Base-by-base conservation (phyloP, 2,329 filamentous ascomycete species). In the Ophiostoma ulmi region DNA sequence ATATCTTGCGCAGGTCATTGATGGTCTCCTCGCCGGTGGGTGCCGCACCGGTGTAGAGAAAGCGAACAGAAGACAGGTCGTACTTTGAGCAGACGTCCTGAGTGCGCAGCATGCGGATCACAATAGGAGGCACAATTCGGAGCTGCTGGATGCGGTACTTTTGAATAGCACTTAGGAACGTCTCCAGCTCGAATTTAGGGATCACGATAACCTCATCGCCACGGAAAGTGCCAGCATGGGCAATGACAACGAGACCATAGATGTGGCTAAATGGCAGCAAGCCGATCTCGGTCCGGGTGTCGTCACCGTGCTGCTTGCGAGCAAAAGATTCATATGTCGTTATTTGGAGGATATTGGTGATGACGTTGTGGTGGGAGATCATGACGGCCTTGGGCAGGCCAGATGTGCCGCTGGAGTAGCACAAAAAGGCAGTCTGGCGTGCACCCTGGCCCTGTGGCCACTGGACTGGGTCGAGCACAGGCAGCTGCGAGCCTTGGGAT, bases 241-340 rank as follows among this genome's bases (percentile, higher is more conserved):
- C 87, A 70, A 91, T 87, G 6, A 92, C 87, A 3, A 94, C 86
- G 13, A 95, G 80, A 0, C 86, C 87, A 76, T 93, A 94, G 73
- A 93, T 94, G 76, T 95, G 92, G 73, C 90, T 92, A 75, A 92
- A 85, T 0, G 91, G 91, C 3, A 94, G 81, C 11, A 93, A 81
- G 1, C 90, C 91, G 0, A 93, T 81, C 1, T 79, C 79, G 38
- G 83, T 75, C 67, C 81, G 78, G 1, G 75, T 79, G 69, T 76
- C 76, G 69, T 78, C 52, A 22, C 76, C 76, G 17, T 74, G 73
- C 10, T 71, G 73, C 70, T 74, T 68, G 75, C 80, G 74, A 70
- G 76, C 73, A 72, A 77, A 69, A 67, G 79, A 69, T 67, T 82
- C 77, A 70, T 77, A 87, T 1, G 82, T 80, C 3, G 76, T 75